A percentile compares a stretch with the other conserved stretches of the same genome.
Conservation (phyloP, 2,329 filamentous ascomycete genomes). For the Sporothrix phasma region DNA sequence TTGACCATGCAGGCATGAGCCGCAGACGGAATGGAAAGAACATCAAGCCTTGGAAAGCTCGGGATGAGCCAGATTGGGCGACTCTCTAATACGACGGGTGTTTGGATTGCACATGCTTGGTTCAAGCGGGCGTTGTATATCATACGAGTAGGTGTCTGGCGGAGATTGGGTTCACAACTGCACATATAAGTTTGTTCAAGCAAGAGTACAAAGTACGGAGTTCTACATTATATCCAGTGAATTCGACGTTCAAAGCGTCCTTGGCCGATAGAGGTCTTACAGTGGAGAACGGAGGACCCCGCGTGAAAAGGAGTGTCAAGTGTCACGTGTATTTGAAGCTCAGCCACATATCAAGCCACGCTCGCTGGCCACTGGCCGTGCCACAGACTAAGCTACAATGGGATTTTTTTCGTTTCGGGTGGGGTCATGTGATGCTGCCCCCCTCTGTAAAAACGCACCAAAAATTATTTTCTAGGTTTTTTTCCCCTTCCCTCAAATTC, state of each 20-base stretch:
- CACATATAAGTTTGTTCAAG: not conserved
- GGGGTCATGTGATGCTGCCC: conserved; percentile 16
- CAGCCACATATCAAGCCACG: not conserved
- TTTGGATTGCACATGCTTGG: not conserved
- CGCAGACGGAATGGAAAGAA: conserved; percentile 43
- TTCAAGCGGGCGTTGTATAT: not conserved
- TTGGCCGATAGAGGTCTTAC: too few relatives aligned
- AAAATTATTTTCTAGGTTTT: conserved; percentile 18
- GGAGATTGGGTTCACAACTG: not conserved
- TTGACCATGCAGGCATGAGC: conserved; percentile 45
- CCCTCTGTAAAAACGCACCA: conserved; percentile 18
- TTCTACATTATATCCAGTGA: too few relatives aligned
- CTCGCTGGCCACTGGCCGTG: not conserved
- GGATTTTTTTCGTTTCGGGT: not conserved
- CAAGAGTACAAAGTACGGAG: too few relatives aligned
- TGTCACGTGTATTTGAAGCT: not conserved
- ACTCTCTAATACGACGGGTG: conserved; percentile 4
- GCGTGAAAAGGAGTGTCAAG: not conserved
- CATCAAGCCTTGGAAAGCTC: conserved; percentile 49
- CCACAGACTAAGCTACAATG: not conserved
- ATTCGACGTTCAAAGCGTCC: too few relatives aligned
- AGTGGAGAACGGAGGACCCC: too few relatives aligned
- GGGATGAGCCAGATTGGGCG: conserved; percentile 51
- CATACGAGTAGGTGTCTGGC: not conserved
- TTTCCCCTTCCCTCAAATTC: conserved; percentile 9